Conservation (phyloP, 495 filamentous ascomycete species). For the Peziza echinospora region DNA sequence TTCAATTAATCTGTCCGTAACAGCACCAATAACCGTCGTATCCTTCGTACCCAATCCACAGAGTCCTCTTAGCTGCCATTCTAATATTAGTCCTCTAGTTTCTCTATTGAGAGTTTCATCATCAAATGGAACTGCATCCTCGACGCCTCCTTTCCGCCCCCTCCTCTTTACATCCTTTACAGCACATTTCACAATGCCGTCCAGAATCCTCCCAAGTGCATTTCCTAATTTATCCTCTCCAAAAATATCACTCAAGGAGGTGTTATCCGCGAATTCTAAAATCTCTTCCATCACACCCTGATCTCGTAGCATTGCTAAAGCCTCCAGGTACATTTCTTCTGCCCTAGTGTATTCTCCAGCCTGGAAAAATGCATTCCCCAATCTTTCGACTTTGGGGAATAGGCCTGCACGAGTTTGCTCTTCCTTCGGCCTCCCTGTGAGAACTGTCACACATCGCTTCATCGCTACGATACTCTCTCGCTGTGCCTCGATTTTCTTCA, state of each 20-base stretch:
- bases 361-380: constrained; percentile 10
- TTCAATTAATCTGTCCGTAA: constrained; percentile 15
- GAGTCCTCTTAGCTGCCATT: constrained; percentile 14
- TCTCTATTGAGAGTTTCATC: constrained; percentile 8
- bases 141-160: constrained; percentile 6
- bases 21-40: constrained; percentile 8
- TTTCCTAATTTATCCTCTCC: background rate
- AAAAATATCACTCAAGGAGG: background rate
- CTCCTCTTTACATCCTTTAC: constrained; percentile 2
- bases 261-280: constrained; percentile 7
- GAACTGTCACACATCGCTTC: constrained; percentile 6
- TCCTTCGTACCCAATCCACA: constrained; percentile 12
- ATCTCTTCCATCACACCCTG: constrained; percentile 11
- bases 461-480: constrained; percentile 11
- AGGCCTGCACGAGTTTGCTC: constrained; percentile 10
- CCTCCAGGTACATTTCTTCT: constrained; percentile 9
- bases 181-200: constrained; percentile 15
- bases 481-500: constrained; percentile 11
- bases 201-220: constrained; percentile 11
- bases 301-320: constrained; percentile 8
- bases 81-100: constrained; percentile 12
- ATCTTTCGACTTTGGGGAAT: constrained; percentile 11
- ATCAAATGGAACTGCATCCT: constrained; percentile 13
- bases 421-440: constrained; percentile 8
- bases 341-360: constrained; percentile 13